phyloP scores from a whole-genome alignment of 257 asterid genomes.

The Coffea canephora region DNA sequence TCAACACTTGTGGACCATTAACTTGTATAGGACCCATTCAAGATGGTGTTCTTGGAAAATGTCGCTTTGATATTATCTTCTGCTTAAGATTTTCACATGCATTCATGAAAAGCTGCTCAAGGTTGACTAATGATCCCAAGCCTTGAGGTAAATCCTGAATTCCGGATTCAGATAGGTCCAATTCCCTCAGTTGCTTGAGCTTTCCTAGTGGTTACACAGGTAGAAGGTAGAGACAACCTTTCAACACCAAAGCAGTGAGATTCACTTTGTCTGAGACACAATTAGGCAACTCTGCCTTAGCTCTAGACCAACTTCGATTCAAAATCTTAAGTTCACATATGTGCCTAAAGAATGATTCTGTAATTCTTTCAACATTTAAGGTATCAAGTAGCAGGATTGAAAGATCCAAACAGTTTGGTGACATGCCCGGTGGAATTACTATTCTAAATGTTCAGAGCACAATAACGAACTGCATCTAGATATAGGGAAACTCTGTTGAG shows the following conservation, averaged over 20 bases:
- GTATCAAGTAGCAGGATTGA: constrained; percentile 5
- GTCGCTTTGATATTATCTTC: neutral
- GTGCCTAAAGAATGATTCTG: neutral
- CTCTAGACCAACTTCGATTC: neutral
- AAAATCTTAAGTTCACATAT: neutral
- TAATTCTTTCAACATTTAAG: neutral
- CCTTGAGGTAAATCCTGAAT: constrained; percentile 10
- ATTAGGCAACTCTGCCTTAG: neutral
- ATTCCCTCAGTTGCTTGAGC: neutral
- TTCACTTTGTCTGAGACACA: neutral
- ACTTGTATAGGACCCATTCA: neutral
- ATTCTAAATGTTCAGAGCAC: too few relatives aligned
- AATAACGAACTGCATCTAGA: neutral
- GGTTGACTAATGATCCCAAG: constrained; percentile 5
- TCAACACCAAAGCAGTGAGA: constrained; percentile 10
- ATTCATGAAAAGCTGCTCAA: neutral
- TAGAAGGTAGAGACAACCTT: neutral
- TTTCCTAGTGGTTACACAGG: constrained; percentile 9
- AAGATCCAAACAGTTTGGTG: neutral
- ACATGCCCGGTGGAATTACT: neutral
- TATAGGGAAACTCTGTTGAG: constrained; percentile 6
- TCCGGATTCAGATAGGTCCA: neutral
- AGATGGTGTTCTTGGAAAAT: neutral
- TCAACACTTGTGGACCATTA: neutral
- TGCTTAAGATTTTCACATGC: neutral